Conservation (phyloP, 805 yeast genomes). For the Sugiyamaella mastotermitis region DNA sequence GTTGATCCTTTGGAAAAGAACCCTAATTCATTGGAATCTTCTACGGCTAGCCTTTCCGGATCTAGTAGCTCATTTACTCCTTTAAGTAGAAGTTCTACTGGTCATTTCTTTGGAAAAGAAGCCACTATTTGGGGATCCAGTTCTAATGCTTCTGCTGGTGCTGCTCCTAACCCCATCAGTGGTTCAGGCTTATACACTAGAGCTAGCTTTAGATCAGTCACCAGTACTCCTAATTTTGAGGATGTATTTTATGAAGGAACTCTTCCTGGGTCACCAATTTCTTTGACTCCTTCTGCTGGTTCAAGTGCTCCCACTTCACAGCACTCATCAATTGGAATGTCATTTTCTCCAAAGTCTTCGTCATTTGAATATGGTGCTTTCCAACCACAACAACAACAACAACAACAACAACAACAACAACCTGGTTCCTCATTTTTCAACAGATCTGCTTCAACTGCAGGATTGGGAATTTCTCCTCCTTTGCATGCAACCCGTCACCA, state of each 20-base stretch:
- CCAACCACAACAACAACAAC: slow-evolving; percentile 1
- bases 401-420: slow-evolving; percentile 1
- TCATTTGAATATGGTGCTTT: too few species aligned
- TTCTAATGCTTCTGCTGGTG: neutral
- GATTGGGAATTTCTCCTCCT: slow-evolving; percentile 9
- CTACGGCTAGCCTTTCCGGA: slow-evolving; percentile 4
- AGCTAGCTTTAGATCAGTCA: neutral
- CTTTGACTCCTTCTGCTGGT: too few species aligned
- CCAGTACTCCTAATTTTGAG: neutral
- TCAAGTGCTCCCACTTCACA: too few species aligned
- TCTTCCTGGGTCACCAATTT: too few species aligned
- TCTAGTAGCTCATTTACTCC: slow-evolving; percentile 1
- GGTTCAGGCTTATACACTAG: neutral
- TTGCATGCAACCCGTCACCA: slow-evolving; percentile 8
- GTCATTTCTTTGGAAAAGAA: neutral
- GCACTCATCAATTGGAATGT: too few species aligned
- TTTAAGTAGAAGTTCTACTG: neutral
- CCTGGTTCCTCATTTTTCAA: slow-evolving; percentile 12
- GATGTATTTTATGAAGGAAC: neutral
- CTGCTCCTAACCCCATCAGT: slow-evolving; percentile 6
- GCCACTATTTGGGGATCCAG: neutral
- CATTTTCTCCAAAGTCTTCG: too few species aligned
- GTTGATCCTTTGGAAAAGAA: neutral
- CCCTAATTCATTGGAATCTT: neutral
- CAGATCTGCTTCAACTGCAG: slow-evolving; percentile 9